phyloP scores from a whole-genome alignment of 495 filamentous ascomycete species.

The Annulohypoxylon bovei region DNA sequence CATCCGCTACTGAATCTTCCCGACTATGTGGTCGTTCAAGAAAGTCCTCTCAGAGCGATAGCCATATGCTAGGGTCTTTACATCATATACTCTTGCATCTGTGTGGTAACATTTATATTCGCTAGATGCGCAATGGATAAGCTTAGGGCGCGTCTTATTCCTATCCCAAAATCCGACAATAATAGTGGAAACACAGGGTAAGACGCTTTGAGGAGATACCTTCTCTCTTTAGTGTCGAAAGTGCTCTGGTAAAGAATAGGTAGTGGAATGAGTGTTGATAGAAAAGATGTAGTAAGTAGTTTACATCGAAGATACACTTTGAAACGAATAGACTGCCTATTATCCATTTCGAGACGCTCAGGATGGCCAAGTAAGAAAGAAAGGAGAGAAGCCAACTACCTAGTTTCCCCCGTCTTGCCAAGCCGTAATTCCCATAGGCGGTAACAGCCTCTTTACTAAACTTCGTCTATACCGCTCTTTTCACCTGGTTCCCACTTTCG shows the following conservation, averaged over 20 bases:
- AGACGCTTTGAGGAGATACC: slow-evolving; percentile 39
- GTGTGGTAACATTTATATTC: slow-evolving; percentile 35
- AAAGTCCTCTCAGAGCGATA: slow-evolving; percentile 32
- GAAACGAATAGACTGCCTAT: background rate
- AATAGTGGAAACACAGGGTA: slow-evolving; percentile 32
- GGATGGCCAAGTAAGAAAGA: background rate
- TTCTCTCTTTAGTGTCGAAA: slow-evolving; percentile 32
- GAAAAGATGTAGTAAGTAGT: background rate
- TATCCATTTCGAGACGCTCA: background rate
- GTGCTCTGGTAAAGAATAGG: slow-evolving; percentile 21
- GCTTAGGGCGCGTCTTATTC: background rate
- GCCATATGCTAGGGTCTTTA: slow-evolving; percentile 40
- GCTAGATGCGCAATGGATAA: slow-evolving; percentile 38
- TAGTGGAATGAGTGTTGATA: slow-evolving; percentile 15
- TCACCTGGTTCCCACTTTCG: background rate
- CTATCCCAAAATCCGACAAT: background rate
- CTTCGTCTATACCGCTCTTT: background rate
- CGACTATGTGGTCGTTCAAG: slow-evolving; percentile 38
- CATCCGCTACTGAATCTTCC: slow-evolving; percentile 47
- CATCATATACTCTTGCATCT: slow-evolving; percentile 42
- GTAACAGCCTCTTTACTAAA: background rate
- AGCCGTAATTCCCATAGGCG: background rate
- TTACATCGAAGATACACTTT: background rate
- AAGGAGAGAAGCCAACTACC: background rate
- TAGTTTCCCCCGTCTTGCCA: background rate